Evolutionary conservation across 768 basidiomycete species (phyloP).

Genomic region (Lentinula aciculospora): DNA sequence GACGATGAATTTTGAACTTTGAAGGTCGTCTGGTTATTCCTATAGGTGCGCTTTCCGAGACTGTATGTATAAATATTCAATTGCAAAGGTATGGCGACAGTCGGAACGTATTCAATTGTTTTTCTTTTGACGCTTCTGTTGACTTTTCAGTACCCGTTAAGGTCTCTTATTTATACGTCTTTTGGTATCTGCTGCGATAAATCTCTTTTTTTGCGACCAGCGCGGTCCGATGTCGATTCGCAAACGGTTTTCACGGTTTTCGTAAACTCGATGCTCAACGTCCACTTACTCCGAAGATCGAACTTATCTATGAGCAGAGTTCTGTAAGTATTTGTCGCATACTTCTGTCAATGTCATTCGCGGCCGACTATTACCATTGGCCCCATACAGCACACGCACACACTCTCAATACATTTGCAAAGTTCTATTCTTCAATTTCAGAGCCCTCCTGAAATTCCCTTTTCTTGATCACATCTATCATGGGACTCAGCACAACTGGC

Average conservation of each 20-base stretch:
- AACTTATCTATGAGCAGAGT: background rate
- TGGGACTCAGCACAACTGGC: background rate
- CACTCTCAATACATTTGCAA: no score
- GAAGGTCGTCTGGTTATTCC: no score
- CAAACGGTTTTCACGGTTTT: background rate
- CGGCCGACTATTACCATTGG: no score
- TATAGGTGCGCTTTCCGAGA: background rate
- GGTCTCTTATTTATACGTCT: background rate
- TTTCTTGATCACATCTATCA: background rate
- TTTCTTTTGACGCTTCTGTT: background rate
- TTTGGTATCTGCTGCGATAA: background rate
- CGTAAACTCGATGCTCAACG: background rate
- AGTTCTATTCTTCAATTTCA: background rate
- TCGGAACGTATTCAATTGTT: background rate
- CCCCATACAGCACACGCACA: no score
- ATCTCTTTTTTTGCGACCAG: background rate
- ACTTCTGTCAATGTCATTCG: background rate
- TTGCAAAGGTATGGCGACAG: background rate
- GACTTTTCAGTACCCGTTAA: background rate
- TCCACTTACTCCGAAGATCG: background rate
- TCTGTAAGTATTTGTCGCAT: background rate
- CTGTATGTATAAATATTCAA: background rate
- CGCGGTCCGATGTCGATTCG: slow-evolving; percentile 1
- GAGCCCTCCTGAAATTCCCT: background rate
- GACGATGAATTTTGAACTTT: no score